Evolutionary conservation across 176 grass and related monocot species (phyloP), one percentile per base, ranked within the genome.

Genomic region (Poa pratensis): DNA sequence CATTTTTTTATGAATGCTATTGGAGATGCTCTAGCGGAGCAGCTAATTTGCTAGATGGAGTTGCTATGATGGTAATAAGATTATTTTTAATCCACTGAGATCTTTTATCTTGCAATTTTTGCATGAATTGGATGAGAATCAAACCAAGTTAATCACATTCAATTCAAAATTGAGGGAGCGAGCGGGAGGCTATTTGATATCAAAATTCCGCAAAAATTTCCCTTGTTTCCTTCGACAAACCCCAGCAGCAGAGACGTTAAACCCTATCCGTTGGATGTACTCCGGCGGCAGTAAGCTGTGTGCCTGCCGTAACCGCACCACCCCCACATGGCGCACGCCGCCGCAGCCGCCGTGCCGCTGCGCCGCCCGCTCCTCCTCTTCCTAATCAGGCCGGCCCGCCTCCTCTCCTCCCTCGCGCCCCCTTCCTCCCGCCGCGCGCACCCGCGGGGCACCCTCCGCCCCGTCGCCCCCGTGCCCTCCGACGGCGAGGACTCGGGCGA

Each of bases 401-500:
- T 84, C 72, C 73, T 80, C 32, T 77, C 86, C 74, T 84, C 88
- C 46, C 28, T 83, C 52, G 88, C 84, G n/a, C 5, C 66, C 9
- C 50, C 24, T 0, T 69, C 77, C 9, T 7, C 20, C 46, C 52
- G 15, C 57, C 37, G 51, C 2, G 59, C 59, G 7, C 74, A 57
- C 22, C 73, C 67, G 39, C 68, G 62, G 62, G 62, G 87, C 45
- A 83, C 78, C 5, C 87, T 94, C 75, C 78, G 89, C 14, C 87
- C 96, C 23, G 28, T 80, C 19, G 76, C 52, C 9, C 82, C 85
- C 5, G 16, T 66, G 24, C 75, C 79, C 22, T 18, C 80, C 32
- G 91, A 75, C 5, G 71, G 9, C 79, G 88, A 92, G 61, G 90
- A 84, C 7, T 28, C 79, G 17, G 85, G 82, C 26, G 90, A 90